Base-by-base conservation (phyloP, 148 eudicot genomes). In the Bassia scoparia region DNA sequence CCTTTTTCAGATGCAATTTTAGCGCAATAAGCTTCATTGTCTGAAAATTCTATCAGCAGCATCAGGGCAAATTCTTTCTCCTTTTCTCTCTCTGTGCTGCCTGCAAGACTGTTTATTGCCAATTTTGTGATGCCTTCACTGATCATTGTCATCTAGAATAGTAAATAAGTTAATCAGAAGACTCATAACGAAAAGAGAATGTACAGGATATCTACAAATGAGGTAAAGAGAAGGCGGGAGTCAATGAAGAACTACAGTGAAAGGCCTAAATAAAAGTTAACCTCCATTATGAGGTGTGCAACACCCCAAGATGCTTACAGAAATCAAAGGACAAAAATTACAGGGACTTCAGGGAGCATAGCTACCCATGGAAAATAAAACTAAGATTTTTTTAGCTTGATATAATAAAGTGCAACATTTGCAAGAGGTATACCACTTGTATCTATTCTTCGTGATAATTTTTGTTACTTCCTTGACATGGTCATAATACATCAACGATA, bases 1-100 rank as follows among this genome's bases (percentile, higher is more conserved):
- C 92, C 92, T 81, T 88, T 88, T 68, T 86, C 92, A 71, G 86
- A 86, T 67, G 89, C 89, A 80, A 88, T 78, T 63, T 85, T 84
- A 29, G 63, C 75, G 78, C 89, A 85, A 53, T 81, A 83, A 67
- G 84, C 75, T 74, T 84, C 81, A 61, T 83, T 84, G 33, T 44
- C 74, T 62, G 89, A 83, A 68, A 88, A 77, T 52, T 84, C 85
- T n/a, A 84, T 71, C 79, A 88, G 74, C 77, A 88, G 69, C 83
- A 79, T 86, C 70, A 88, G 83, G 48, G 88, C 92, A 66, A 6
- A 71, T 75, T 86, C 89, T 67, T 69, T 88, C 80, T 88, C 89
- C 76, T 74, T 77, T 77, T 86, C 91, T 74, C 76, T 78, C 75
- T 86, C 92, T 35, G 77, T 76, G 69, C 81, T 84, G 66, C 92